Percentiles rank a stretch among this genome's conserved stretches.
Evolutionary conservation across 768 basidiomycete genomes (phyloP).

Genomic region (Pulveroboletus frians): DNA sequence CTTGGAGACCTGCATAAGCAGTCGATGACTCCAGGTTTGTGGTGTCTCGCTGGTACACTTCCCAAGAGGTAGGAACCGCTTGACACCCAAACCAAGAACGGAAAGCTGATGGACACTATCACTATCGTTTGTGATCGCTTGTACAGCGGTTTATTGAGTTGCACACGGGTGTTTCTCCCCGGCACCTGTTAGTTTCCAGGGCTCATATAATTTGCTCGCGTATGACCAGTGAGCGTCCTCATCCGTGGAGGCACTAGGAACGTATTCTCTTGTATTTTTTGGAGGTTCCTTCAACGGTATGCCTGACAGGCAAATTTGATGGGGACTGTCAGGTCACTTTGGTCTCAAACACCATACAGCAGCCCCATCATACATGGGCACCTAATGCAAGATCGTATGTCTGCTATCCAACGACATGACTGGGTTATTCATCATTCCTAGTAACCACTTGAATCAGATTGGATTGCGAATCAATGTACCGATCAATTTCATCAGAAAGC

Average conservation of each 20-base stretch:
- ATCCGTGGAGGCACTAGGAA: neutral
- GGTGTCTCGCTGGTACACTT: slow-evolving; percentile 40
- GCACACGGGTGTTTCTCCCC: neutral
- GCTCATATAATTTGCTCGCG: neutral
- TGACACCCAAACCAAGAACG: slow-evolving; percentile 46
- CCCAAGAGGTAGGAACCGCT: slow-evolving; percentile 40
- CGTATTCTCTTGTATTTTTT: neutral
- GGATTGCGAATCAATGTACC: neutral
- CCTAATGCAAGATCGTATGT: neutral
- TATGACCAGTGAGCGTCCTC: neutral
- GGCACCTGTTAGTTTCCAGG: neutral
- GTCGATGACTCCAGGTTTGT: slow-evolving; percentile 40
- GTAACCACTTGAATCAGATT: neutral
- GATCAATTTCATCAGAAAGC: neutral
- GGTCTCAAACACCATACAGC: neutral
- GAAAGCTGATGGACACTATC: slow-evolving; percentile 47
- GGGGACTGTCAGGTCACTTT: neutral
- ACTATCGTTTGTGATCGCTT: neutral
- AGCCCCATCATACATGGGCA: neutral
- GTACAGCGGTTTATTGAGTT: neutral
- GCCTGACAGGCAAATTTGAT: neutral
- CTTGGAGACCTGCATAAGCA: slow-evolving; percentile 30
- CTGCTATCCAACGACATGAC: neutral
- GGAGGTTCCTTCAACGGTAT: neutral
- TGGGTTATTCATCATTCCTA: neutral